A percentile compares a stretch with the other conserved stretches of the same genome.
Evolutionary conservation across 768 basidiomycete species (phyloP).

Genomic region (Lentinus brumalis): DNA sequence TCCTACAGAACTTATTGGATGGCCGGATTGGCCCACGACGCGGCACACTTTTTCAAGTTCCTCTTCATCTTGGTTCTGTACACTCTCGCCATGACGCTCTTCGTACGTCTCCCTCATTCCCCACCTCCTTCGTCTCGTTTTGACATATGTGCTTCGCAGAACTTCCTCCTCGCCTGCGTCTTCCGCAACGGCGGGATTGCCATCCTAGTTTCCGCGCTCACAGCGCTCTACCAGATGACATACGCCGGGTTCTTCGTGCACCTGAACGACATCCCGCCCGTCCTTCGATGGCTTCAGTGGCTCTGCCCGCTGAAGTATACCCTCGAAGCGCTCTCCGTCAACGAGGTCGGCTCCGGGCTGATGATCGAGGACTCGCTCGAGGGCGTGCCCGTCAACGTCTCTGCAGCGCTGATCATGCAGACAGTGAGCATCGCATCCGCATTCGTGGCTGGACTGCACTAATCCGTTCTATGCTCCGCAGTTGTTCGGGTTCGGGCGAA

Average conservation of each 20-base stretch:
- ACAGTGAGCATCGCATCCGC: slow-evolving; percentile 43
- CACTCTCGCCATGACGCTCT: slow-evolving; percentile 83
- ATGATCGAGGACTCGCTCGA: slow-evolving; percentile 77
- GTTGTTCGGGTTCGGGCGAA: slow-evolving; percentile 84
- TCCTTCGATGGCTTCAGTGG: slow-evolving; percentile 94
- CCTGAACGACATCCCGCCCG: slow-evolving; percentile 79
- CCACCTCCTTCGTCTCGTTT: neutral
- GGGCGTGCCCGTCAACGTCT: slow-evolving; percentile 82
- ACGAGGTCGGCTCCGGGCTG: slow-evolving; percentile 88
- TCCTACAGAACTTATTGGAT: slow-evolving; percentile 82
- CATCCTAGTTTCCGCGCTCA: slow-evolving; percentile 80
- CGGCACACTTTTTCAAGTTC: slow-evolving; percentile 92
- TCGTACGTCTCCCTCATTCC: slow-evolving; percentile 48
- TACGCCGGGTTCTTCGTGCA: slow-evolving; percentile 95
- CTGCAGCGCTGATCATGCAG: slow-evolving; percentile 85
- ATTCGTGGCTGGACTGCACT: neutral
- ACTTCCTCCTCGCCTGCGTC: slow-evolving; percentile 84
- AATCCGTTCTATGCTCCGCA: slow-evolving; percentile 29
- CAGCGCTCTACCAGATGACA: slow-evolving; percentile 81
- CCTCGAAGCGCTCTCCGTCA: slow-evolving; percentile 86
- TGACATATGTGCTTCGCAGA: slow-evolving; percentile 45
- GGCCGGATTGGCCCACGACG: slow-evolving; percentile 82
- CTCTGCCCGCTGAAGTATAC: slow-evolving; percentile 80
- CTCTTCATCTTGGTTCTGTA: slow-evolving; percentile 86
- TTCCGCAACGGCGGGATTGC: slow-evolving; percentile 90